phyloP scores from a whole-genome alignment of 2,329 filamentous ascomycete species.

The Xylaria sp. region DNA sequence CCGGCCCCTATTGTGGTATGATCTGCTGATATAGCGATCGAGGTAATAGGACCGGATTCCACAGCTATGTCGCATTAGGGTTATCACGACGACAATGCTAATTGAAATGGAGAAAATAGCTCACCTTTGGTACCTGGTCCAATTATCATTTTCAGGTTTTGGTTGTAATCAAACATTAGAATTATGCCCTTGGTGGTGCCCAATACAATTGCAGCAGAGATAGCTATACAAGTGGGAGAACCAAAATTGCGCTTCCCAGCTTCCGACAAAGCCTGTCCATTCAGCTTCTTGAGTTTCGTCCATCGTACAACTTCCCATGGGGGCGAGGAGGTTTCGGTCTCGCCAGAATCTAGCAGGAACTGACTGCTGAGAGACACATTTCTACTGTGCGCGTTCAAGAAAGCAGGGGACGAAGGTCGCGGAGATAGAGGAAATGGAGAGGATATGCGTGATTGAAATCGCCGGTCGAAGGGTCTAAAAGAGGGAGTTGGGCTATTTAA shows the following conservation, averaged over 20 bases:
- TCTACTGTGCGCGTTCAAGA: constrained; percentile 80
- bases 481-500: constrained; percentile 79
- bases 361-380: constrained; percentile 83
- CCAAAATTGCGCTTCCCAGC: constrained; percentile 93
- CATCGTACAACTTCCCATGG: constrained; percentile 98
- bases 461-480: constrained; percentile 91
- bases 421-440: constrained; percentile 70
- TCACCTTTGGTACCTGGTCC: constrained; percentile 90
- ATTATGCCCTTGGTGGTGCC: constrained; percentile 96
- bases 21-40: constrained; percentile 91
- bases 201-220: constrained; percentile 87
- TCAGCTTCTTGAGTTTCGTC: constrained; percentile 92
- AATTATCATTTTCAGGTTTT: constrained; percentile 92
- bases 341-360: constrained; percentile 69
- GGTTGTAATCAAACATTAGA: constrained; percentile 96
- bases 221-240: constrained; percentile 85
- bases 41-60: constrained; percentile 87
- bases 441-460: constrained; percentile 88
- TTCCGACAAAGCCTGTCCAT: constrained; percentile 91
- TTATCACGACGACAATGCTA: neutral
- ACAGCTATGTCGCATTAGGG: constrained; percentile 70
- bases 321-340: constrained; percentile 76
- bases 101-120: constrained; percentile 38
- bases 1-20: constrained; percentile 91
- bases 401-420: constrained; percentile 80